Evolutionary conservation across 345 rosid genomes (phyloP).

Genomic region (Adansonia digitata): DNA sequence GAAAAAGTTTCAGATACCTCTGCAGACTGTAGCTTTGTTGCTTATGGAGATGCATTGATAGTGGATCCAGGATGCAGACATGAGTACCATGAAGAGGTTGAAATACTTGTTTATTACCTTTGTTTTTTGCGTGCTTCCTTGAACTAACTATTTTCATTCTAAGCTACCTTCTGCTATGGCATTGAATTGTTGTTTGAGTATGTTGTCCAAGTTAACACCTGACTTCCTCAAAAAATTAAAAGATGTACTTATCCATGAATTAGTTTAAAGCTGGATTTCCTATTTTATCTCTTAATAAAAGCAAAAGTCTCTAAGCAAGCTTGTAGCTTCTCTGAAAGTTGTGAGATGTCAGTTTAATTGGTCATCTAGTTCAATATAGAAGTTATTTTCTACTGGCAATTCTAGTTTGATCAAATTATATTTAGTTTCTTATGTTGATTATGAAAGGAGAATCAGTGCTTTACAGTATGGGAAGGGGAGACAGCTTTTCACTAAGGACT

Average conservation of each 20-base stretch:
- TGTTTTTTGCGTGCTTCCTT: neutral
- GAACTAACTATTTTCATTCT: constrained; percentile 8
- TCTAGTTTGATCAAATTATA: neutral
- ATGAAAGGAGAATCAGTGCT: neutral
- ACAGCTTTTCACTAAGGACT: neutral
- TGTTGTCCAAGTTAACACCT: neutral
- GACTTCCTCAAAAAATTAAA: neutral
- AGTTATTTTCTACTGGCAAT: neutral
- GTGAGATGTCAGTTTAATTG: neutral
- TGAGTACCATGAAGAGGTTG: constrained; percentile 55
- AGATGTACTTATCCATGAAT: neutral
- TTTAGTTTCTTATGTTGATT: neutral
- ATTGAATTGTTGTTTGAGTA: neutral
- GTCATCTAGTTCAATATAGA: neutral
- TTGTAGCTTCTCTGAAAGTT: neutral
- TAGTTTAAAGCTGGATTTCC: neutral
- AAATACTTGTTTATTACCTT: neutral
- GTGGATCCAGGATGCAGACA: constrained; percentile 78
- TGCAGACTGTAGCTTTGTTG: constrained; percentile 33
- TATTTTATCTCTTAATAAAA: neutral
- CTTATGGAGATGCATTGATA: constrained; percentile 71
- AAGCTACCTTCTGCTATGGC: neutral
- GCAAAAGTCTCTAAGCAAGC: neutral
- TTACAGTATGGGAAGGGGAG: neutral
- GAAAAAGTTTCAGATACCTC: constrained; percentile 27